These are phyloP conservation scores for Claviceps fusiformis DNA, from an alignment of 2,329 filamentous ascomycete species.

Conservation along the genomic window DNA sequence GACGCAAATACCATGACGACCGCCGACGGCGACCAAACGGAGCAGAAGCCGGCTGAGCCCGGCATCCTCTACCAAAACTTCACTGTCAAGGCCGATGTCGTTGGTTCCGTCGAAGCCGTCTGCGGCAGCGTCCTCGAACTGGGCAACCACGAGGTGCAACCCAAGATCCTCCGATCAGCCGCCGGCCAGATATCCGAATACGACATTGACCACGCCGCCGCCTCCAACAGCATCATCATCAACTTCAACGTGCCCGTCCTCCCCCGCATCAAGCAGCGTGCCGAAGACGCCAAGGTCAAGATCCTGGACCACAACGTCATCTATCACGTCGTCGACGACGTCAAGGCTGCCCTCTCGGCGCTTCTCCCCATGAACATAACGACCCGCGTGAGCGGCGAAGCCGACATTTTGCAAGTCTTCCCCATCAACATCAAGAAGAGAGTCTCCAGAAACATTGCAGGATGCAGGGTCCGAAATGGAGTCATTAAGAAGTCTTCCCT, in stretches of 20 bases:
- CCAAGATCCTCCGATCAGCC: conserved; percentile 61
- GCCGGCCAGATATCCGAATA: conserved; percentile 73
- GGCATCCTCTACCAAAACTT: conserved; percentile 55
- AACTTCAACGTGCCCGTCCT: conserved; percentile 72
- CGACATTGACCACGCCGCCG: conserved; percentile 76
- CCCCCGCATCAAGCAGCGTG: conserved; percentile 52
- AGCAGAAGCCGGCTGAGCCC: conserved; percentile 21
- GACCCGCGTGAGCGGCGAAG: conserved; percentile 69
- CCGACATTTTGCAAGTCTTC: conserved; percentile 73
- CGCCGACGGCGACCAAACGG: conserved; percentile 18
- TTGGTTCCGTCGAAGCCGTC: conserved; percentile 86
- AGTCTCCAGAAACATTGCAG: conserved; percentile 63
- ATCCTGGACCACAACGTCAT: conserved; percentile 82
- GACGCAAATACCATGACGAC: conserved; percentile 17
- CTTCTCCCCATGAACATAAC: conserved; percentile 53
- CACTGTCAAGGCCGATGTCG: conserved; percentile 84
- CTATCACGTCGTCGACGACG: conserved; percentile 64
- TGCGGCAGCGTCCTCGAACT: conserved; percentile 61
- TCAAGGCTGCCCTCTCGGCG: conserved; percentile 53
- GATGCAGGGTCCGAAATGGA: conserved; percentile 78
- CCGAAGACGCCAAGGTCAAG: conserved; percentile 56
- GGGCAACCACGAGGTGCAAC: conserved; percentile 71
- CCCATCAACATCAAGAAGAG: conserved; percentile 66
- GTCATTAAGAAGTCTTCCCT: conserved; percentile 47
- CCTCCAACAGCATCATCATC: conserved; percentile 62